phyloP scores from a whole-genome alignment of 2,329 filamentous ascomycete species.

The Alternaria ethzedia region DNA sequence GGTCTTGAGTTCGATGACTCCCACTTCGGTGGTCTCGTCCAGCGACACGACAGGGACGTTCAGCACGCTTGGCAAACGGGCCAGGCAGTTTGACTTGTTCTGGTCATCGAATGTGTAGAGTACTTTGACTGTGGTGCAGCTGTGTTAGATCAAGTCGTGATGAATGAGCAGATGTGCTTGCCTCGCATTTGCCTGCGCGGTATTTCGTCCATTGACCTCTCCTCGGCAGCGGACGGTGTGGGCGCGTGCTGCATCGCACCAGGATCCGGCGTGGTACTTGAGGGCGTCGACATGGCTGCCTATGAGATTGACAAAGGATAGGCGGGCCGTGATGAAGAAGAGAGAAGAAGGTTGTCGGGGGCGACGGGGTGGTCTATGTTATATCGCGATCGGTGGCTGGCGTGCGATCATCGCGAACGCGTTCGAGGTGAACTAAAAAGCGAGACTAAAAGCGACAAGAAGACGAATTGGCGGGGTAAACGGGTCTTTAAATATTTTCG shows the following conservation, averaged over 20 bases:
- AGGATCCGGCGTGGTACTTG: constrained; percentile 25
- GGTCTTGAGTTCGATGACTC: constrained; percentile 83
- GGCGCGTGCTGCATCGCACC: constrained; percentile 31
- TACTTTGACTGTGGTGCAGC: constrained; percentile 75
- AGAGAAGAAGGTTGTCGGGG: constrained; percentile 17
- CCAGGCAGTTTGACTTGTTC: constrained; percentile 86
- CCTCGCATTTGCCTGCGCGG: constrained; percentile 56
- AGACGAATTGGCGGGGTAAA: constrained; percentile 15
- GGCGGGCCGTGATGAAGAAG: constrained; percentile 26
- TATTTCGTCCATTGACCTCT: constrained; percentile 39
- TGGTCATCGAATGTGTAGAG: constrained; percentile 95
- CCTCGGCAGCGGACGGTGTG: constrained; percentile 27
- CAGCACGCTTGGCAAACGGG: constrained; percentile 79
- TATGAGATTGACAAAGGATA: constrained; percentile 19
- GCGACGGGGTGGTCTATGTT: constrained; percentile 36
- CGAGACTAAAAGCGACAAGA: constrained; percentile 11
- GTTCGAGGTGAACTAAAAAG: constrained; percentile 30
- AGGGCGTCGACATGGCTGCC: constrained; percentile 45
- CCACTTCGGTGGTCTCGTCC: constrained; percentile 81
- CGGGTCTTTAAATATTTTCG: constrained; percentile 3
- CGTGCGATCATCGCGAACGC: constrained; percentile 46
- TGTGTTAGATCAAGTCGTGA: constrained; percentile 23
- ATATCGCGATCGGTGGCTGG: constrained; percentile 45
- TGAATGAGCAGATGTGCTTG: constrained; percentile 32
- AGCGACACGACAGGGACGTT: constrained; percentile 80